Evolutionary conservation across 164 flowering plant species (phyloP).

Genomic region (Piper betle): DNA sequence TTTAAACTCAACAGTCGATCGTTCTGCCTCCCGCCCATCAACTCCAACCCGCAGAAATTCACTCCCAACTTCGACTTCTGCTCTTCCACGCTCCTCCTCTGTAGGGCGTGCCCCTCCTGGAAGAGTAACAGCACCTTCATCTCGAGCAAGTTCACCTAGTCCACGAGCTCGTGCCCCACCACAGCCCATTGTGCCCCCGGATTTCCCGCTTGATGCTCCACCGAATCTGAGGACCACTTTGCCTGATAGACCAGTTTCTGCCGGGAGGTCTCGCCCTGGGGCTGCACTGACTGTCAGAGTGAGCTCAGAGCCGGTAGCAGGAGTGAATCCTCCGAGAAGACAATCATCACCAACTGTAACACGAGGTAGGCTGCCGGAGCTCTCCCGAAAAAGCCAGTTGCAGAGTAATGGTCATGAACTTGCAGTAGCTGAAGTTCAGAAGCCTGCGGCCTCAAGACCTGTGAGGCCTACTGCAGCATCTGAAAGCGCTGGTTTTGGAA

Average conservation of each 20-base stretch:
- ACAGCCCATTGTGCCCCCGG: conserved; percentile 66
- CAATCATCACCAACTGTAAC: conserved; percentile 46
- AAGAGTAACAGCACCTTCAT: conserved; percentile 35
- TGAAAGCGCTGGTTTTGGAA: conserved; percentile 74
- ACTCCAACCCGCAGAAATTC: conserved; percentile 73
- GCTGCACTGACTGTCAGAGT: conserved; percentile 30
- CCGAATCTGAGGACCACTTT: conserved; percentile 84
- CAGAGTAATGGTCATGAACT: conserved; percentile 35
- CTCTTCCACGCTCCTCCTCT: conserved; percentile 31
- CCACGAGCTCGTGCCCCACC: conserved; percentile 48
- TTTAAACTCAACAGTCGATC: conserved; percentile 27
- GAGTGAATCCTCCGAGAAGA: conserved; percentile 31
- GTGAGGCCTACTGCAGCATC: conserved; percentile 30
- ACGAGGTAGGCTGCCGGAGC: conserved; percentile 60
- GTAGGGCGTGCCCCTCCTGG: conserved; percentile 32
- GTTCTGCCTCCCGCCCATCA: conserved; percentile 65
- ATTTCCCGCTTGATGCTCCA: conserved; percentile 81
- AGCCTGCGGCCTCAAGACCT: conserved; percentile 29
- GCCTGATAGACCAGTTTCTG: conserved; percentile 83
- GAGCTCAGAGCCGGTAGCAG: conserved; percentile 27
- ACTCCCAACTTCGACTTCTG: conserved; percentile 30
- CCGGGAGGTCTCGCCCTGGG: conserved; percentile 86
- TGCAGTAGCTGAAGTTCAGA: conserved; percentile 36
- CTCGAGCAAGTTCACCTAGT: conserved; percentile 74
- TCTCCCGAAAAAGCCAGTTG: conserved; percentile 29